phyloP scores from a whole-genome alignment of 805 yeast genomes.

The Spathaspora gorwiae region DNA sequence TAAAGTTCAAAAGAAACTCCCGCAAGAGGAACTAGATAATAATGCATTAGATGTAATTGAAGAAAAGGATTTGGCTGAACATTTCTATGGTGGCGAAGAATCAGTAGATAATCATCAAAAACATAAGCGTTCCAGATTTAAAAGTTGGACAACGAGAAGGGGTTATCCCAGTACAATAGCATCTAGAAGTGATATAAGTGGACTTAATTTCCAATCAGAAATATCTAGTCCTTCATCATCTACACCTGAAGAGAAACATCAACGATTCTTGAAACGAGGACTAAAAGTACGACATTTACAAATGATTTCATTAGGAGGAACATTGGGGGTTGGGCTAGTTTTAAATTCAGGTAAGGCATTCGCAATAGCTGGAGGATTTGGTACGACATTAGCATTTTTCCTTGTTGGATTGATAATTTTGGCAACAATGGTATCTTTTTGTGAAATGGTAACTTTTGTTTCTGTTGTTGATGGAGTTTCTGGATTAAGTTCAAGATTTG shows the following conservation, averaged over 20 bases:
- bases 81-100: slow-evolving; percentile 21
- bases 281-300: slow-evolving; percentile 65
- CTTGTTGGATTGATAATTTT: slow-evolving; percentile 63
- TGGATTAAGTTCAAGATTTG: slow-evolving; percentile 69
- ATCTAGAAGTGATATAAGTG: slow-evolving; percentile 5
- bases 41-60: slow-evolving; percentile 23
- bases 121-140: slow-evolving; percentile 3
- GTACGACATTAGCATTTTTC: slow-evolving; percentile 62
- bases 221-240: slow-evolving; percentile 4
- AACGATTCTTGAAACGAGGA: slow-evolving; percentile 46
- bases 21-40: slow-evolving; percentile 4
- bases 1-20: slow-evolving; percentile 10
- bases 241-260: slow-evolving; percentile 1
- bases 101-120: slow-evolving; percentile 5
- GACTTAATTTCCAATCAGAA: slow-evolving; percentile 5
- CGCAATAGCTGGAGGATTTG: slow-evolving; percentile 72
- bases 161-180: not conserved
- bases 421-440: slow-evolving; percentile 67
- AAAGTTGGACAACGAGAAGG: not conserved
- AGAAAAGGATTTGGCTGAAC: slow-evolving; percentile 20
- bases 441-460: slow-evolving; percentile 76
- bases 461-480: slow-evolving; percentile 79
- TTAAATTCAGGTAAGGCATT: slow-evolving; percentile 70
- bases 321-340: slow-evolving; percentile 72
- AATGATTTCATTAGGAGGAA: slow-evolving; percentile 76